These are phyloP conservation scores for Sideroxylon spinosum DNA, from an alignment of 179 eudicot species.

Conservation along the genomic window DNA sequence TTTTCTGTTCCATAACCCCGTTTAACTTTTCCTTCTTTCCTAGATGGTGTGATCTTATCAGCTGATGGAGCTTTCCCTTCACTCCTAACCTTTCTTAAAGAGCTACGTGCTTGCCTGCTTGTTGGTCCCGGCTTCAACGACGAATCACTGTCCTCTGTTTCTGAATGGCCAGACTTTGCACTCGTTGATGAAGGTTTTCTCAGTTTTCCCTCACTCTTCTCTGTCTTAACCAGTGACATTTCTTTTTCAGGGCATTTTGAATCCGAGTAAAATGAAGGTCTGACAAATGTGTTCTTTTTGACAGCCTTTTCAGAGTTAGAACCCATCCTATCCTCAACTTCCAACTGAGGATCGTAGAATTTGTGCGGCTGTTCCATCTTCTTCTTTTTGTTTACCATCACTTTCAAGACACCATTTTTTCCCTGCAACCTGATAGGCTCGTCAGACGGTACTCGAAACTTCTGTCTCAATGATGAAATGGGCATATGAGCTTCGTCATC, in stretches of 20 bases:
- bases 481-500: constrained; percentile 44
- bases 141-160: constrained; percentile 43
- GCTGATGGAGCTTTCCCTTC: constrained; percentile 36
- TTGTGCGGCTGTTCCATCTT: constrained; percentile 30
- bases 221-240: constrained; percentile 22
- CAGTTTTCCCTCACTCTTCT: constrained; percentile 28
- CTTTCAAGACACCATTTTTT: constrained; percentile 86
- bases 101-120: constrained; percentile 30
- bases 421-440: constrained; percentile 88
- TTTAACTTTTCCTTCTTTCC: constrained; percentile 52
- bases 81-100: constrained; percentile 42
- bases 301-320: constrained; percentile 34
- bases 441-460: constrained; percentile 41
- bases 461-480: constrained; percentile 42
- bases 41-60: constrained; percentile 34
- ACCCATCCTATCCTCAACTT: constrained; percentile 36
- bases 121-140: constrained; percentile 35
- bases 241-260: constrained; percentile 28
- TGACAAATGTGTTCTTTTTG: constrained; percentile 33
- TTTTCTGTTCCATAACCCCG: constrained; percentile 94
- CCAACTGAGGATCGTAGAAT: constrained; percentile 24
- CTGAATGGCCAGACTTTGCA: constrained; percentile 42
- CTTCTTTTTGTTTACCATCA: constrained; percentile 70
- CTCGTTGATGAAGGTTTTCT: constrained; percentile 34
- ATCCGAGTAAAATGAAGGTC: constrained; percentile 25